These are phyloP conservation scores for Selenicereus undatus DNA, from an alignment of 148 eudicot genomes.

Conservation along the genomic window DNA sequence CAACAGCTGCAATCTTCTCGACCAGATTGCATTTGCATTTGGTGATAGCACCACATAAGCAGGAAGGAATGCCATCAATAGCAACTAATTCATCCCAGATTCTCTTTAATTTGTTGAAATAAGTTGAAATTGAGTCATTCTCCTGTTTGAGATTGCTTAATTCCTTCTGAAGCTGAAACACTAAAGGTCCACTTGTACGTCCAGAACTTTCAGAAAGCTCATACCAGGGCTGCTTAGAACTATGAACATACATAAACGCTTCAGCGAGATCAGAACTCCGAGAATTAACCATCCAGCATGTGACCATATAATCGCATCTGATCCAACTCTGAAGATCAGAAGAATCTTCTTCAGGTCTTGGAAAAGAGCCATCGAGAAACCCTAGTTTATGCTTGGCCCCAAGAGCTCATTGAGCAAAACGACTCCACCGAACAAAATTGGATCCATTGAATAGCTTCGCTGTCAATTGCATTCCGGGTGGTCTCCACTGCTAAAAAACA, in stretches of 20 bases:
- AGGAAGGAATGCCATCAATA: not conserved
- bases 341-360: not conserved
- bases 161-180: not conserved
- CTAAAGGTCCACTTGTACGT: not conserved
- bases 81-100: not conserved
- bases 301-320: not conserved
- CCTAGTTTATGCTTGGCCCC: not conserved
- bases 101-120: not conserved
- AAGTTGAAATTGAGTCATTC: not conserved
- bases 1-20: not conserved
- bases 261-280: not conserved
- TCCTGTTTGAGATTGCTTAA: not conserved
- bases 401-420: not conserved
- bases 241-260: not conserved
- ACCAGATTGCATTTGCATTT: not conserved
- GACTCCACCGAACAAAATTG: not conserved
- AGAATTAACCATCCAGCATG: not conserved
- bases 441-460: not conserved
- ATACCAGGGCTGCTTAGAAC: not conserved
- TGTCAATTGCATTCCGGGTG: not conserved
- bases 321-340: not conserved
- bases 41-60: not conserved
- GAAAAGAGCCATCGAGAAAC: not conserved
- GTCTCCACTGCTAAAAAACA: not conserved
- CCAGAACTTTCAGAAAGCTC: not conserved